These are phyloP conservation scores for Carex kokanica DNA, from an alignment of 176 grass and related monocot genomes.

Conservation along the genomic window DNA sequence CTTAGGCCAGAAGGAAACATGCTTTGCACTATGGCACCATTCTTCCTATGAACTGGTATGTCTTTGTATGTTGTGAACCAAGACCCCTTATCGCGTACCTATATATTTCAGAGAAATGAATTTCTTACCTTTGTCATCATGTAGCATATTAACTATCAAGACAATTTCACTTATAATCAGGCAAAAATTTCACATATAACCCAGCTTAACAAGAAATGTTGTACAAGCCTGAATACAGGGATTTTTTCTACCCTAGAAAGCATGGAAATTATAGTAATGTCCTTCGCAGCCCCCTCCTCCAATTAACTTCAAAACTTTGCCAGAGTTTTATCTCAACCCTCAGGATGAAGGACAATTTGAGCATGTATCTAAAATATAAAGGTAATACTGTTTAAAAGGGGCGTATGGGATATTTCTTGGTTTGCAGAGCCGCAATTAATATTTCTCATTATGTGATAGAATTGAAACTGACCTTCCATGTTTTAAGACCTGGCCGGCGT, in stretches of 20 bases:
- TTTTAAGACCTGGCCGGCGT: slow-evolving; percentile 71
- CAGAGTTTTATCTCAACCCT: background rate
- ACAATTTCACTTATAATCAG: background rate
- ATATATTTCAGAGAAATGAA: slow-evolving; percentile 14
- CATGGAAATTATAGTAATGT: background rate
- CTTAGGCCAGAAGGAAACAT: slow-evolving; percentile 94
- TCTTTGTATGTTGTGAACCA: slow-evolving; percentile 82
- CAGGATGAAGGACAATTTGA: background rate
- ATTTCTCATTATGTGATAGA: slow-evolving; percentile 1
- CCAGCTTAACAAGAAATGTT: background rate
- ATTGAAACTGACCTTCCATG: slow-evolving; percentile 77
- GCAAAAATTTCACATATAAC: background rate
- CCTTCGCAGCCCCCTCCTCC: background rate
- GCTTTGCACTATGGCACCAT: slow-evolving; percentile 52
- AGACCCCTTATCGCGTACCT: slow-evolving; percentile 84
- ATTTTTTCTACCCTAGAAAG: slow-evolving; percentile 1
- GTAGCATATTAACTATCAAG: background rate
- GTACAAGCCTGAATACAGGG: background rate
- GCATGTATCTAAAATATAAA: background rate
- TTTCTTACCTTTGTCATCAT: background rate
- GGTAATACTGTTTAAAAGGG: background rate
- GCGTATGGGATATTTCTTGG: background rate
- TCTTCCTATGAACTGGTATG: slow-evolving; percentile 64
- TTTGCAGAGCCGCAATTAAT: background rate
- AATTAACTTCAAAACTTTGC: background rate